Evolutionary conservation across 1,284 basidiomycete species (phyloP).

Genomic region (Lignosus rhinocerotis): DNA sequence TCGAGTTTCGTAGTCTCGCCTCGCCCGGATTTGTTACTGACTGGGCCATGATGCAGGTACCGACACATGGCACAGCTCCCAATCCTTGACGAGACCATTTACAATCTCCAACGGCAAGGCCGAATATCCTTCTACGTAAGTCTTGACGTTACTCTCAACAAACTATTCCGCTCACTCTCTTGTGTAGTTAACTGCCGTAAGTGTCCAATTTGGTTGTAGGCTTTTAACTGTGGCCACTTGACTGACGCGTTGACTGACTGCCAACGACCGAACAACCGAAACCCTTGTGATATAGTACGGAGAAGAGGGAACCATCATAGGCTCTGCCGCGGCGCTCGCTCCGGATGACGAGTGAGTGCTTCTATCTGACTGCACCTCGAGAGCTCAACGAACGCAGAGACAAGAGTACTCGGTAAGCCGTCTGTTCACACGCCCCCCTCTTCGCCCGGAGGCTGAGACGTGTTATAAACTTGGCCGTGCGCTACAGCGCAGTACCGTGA

Average conservation of each 20-base stretch:
- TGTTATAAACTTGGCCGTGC: not conserved
- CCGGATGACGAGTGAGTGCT: constrained; percentile 81
- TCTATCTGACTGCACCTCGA: not conserved
- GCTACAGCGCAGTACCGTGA: constrained; percentile 81
- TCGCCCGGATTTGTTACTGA: no score
- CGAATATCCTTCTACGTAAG: constrained; percentile 92
- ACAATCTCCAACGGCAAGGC: constrained; percentile 92
- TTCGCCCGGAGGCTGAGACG: not conserved
- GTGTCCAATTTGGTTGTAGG: not conserved
- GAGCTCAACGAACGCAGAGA: constrained; percentile 3
- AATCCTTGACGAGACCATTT: constrained; percentile 83
- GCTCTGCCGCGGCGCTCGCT: constrained; percentile 84
- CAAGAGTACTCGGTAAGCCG: constrained; percentile 59
- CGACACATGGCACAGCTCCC: constrained; percentile 85
- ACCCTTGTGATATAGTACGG: constrained; percentile 59
- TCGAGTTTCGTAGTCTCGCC: no score
- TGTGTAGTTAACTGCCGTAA: constrained; percentile 23
- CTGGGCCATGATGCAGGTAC: constrained; percentile 47
- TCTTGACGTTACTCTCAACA: constrained; percentile 15
- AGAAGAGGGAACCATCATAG: constrained; percentile 91
- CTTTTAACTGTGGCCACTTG: constrained; percentile 11
- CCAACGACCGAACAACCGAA: not conserved
- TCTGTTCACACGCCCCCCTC: not conserved
- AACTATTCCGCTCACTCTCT: not conserved
- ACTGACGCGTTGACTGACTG: not conserved